Percentiles rank a stretch among this genome's conserved stretches.
Evolutionary conservation across 2,329 filamentous ascomycete genomes (phyloP).

Genomic region (Colletotrichum karsti): DNA sequence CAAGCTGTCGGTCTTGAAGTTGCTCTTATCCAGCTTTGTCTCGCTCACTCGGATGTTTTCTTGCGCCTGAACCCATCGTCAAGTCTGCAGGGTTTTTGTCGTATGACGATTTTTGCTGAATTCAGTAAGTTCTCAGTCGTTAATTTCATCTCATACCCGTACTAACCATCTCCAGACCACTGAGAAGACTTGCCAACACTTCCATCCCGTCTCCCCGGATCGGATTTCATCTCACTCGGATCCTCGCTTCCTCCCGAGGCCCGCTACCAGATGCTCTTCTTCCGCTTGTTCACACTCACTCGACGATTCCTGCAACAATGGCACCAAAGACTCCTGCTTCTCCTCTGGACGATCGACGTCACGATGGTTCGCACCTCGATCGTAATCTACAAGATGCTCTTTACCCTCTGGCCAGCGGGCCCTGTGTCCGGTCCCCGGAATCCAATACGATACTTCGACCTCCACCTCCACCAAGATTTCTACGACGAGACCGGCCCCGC

Average conservation of each 20-base stretch:
- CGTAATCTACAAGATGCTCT: not conserved
- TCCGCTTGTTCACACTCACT: not conserved
- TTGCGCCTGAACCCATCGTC: not conserved
- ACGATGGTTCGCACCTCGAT: too few relatives aligned
- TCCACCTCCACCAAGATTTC: not conserved
- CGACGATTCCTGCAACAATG: not conserved
- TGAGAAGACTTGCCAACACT: too few relatives aligned
- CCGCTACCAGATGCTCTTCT: not conserved
- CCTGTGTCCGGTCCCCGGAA: not conserved
- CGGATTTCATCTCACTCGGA: not conserved
- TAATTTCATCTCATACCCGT: fast-evolving
- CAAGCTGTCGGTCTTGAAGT: not conserved
- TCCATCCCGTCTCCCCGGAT: not conserved
- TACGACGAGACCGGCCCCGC: constrained; percentile 1
- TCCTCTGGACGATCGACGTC: too few relatives aligned
- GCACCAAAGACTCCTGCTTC: not conserved
- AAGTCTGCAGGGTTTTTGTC: not conserved
- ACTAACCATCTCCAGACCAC: not conserved
- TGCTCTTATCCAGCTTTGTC: not conserved
- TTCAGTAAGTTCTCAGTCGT: not conserved
- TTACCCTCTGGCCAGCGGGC: not conserved
- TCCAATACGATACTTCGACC: not conserved
- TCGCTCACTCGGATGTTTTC: not conserved
- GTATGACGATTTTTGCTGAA: not conserved
- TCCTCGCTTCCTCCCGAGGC: not conserved